phyloP scores from a whole-genome alignment of 2,329 filamentous ascomycete genomes.

The Sclerotinia minor region DNA sequence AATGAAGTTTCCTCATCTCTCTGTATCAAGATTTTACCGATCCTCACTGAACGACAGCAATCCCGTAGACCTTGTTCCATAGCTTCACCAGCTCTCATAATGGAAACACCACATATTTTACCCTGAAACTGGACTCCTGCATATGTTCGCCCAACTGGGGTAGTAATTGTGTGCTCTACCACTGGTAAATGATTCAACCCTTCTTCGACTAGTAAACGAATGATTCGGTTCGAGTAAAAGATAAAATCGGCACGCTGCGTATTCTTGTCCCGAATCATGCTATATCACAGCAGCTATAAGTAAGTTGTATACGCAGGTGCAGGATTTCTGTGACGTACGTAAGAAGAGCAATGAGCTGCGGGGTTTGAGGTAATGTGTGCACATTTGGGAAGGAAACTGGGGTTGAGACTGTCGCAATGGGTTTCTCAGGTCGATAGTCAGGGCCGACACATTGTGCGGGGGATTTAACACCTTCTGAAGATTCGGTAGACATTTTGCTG shows the following conservation, averaged over 20 bases:
- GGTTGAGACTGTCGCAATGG: slow-evolving; percentile 84
- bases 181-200: slow-evolving; percentile 95
- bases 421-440: slow-evolving; percentile 75
- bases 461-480: slow-evolving; percentile 20
- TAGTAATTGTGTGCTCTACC: slow-evolving; percentile 83
- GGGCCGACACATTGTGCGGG: slow-evolving; percentile 68
- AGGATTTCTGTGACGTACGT: slow-evolving; percentile 64
- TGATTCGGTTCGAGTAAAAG: slow-evolving; percentile 98
- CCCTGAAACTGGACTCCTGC: slow-evolving; percentile 92
- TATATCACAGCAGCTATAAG: slow-evolving; percentile 45
- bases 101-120: slow-evolving; percentile 97
- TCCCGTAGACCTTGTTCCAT: slow-evolving; percentile 98
- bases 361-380: slow-evolving; percentile 85
- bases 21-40: slow-evolving; percentile 98
- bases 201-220: slow-evolving; percentile 93
- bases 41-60: slow-evolving; percentile 95
- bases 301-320: slow-evolving; percentile 1
- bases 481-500: slow-evolving; percentile 15
- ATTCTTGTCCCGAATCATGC: slow-evolving; percentile 90
- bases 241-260: slow-evolving; percentile 96
- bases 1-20: slow-evolving; percentile 90
- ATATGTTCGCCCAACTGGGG: slow-evolving; percentile 85
- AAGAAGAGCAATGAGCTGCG: slow-evolving; percentile 93
- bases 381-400: slow-evolving; percentile 82
- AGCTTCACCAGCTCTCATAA: slow-evolving; percentile 96